Base-by-base conservation (phyloP, 345 rosid genomes). In the Bruguiera gymnorhiza region DNA sequence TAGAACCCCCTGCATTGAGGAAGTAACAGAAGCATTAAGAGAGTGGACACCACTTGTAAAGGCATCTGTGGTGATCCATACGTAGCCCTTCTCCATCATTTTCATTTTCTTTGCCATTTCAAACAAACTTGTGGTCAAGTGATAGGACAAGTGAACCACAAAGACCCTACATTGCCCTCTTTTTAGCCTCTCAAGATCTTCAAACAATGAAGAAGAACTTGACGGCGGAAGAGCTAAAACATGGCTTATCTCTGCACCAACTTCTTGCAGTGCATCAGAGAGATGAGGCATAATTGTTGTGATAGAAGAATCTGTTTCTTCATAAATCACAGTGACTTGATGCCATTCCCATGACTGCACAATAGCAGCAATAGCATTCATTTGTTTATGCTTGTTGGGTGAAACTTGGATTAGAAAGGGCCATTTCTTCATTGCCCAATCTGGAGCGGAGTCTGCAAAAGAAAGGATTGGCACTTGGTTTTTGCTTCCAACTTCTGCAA, bases 51-150 rank as follows among this genome's bases (percentile, higher is more conserved):
- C 73, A 26, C 73, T 66, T 34, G 81, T 69, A 48, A 81, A 19
- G 27, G 66, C n/a, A 51, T 66, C 58, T 31, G 81, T 77, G 8
- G 77, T 51, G 59, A 81, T 81, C 84, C 84, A 81, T 4, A 75
- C 79, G 53, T 63, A 74, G 26, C 62, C 84, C 13, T 75, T 62
- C 48, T 77, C 77, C 79, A 77, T 74, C 77, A 81, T 77, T 13
- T 43, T 63, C 74, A 71, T 34, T 20, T 66, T 55, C 59, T 68
- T 77, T 3, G 84, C 81, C 27, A 0, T 52, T 66, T 65, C n/a
- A 34, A 77, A 77, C 18, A 81, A 31, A 27, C 15, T 51, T 2
- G 1, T 50, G 2, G 79, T 72, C 60, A 77, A 1, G 30, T 61
- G 34, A 1, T 39, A 24, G 0, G 81, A 68, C 37, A 53, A n/a